Percentiles rank a stretch among this genome's conserved stretches.
phyloP scores from a whole-genome alignment of 225 moss, liverwort and hornwort genomes.

The Lunularia cruciata region DNA sequence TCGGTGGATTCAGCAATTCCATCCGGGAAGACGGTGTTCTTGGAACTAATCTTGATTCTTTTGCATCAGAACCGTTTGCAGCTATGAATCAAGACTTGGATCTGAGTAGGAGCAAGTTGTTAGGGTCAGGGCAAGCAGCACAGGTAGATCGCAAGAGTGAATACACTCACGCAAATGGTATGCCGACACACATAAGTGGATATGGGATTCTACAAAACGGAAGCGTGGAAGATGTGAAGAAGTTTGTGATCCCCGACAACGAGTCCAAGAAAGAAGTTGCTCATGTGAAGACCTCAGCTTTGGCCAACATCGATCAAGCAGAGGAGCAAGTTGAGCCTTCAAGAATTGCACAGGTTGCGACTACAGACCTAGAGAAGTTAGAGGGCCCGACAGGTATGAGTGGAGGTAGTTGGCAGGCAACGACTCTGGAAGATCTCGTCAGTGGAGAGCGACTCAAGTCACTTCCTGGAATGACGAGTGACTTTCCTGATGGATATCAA shows the following conservation, averaged over 20 bases:
- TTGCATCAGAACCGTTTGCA: conserved; percentile 12
- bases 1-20: conserved; percentile 29
- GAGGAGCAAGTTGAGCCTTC: background rate
- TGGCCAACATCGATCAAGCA: background rate
- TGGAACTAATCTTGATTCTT: conserved; percentile 4
- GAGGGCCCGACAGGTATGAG: background rate
- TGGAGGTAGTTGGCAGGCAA: background rate
- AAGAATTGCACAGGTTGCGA: background rate
- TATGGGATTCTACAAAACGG: background rate
- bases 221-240: background rate
- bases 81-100: conserved; percentile 1
- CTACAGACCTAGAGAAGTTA: background rate
- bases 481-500: background rate
- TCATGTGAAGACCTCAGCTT: background rate
- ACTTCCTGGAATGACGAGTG: background rate
- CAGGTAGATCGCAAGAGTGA: background rate
- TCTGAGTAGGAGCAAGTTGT: background rate
- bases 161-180: background rate
- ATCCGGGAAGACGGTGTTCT: conserved; percentile 22
- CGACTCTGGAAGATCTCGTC: background rate
- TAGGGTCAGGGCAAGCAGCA: conserved; percentile 6
- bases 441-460: background rate
- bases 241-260: background rate
- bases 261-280: background rate
- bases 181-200: background rate